Evolutionary conservation across 83 land plant species (phyloP), one percentile per base, ranked within the genome.

Genomic region (Diphasiastrum complanatum): DNA sequence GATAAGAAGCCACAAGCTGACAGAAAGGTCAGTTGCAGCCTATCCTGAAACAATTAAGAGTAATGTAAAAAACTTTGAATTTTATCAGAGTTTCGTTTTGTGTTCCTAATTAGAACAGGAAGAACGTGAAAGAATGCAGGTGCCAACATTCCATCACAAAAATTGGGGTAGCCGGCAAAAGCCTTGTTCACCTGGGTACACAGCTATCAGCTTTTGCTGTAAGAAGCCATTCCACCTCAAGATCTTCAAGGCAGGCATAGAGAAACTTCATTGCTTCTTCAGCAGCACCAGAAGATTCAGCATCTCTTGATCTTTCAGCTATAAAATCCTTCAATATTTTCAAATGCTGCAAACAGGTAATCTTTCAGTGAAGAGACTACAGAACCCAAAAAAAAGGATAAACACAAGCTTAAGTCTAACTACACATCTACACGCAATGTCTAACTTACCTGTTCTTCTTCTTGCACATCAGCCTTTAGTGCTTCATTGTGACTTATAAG

Each of bases 231-330:
- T 54, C 58, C 5, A 54, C 10, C 33, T 54, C 58, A 5, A 54
- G 16, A 25, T 54, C 58, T 54, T 54, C 58, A 26, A 54, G 33
- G 6, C 25, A 18, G 14, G 25, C 25, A 28, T 54, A 54, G 29
- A 54, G 58, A 33, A 54, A 54, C 33, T 54, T 54, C 36, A 54
- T 25, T 14, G 58, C 58, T 28, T 54, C 58, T n/a, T 54, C 58
- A 25, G 58, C 58, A 18, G 58, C 34, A 5, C 58, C 58, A 23
- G 33, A 14, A 6, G 16, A 54, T 54, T 54, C 58, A 54, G 58
- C 58, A 5, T 5, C 6, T 28, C n/a, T 54, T 28, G 33, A 25
- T 28, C 29, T 54, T 25, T 25, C 58, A 4, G 24, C 58, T 26
- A 54, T 54, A 14, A 6, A 5, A 4, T 18, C 58, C 29, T 30